phyloP scores from a whole-genome alignment of 768 basidiomycete species.

The Hydnomerulius pinastri region DNA sequence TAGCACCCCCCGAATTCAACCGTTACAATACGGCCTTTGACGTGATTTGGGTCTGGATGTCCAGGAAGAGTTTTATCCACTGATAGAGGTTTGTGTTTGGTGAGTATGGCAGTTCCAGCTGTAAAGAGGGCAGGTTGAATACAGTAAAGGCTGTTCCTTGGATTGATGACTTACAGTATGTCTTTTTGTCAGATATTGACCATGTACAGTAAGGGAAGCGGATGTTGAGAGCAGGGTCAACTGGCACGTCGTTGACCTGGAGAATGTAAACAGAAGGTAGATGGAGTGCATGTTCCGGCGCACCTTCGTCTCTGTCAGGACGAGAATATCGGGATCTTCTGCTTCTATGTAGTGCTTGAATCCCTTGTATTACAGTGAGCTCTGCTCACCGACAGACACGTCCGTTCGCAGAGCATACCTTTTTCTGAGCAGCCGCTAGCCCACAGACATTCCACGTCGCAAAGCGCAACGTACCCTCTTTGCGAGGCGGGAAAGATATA shows the following conservation, averaged over 20 bases:
- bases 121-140: constrained; percentile 6
- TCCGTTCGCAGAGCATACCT: constrained; percentile 45
- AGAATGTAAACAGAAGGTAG: constrained; percentile 1
- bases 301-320: constrained; percentile 88
- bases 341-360: constrained; percentile 83
- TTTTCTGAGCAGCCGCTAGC: constrained; percentile 72
- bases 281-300: neutral
- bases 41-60: constrained; percentile 60
- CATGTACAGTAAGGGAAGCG: constrained; percentile 75
- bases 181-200: constrained; percentile 77
- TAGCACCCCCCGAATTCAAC: constrained; percentile 76
- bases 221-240: constrained; percentile 53
- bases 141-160: neutral
- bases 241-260: constrained; percentile 72
- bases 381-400: neutral
- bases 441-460: constrained; percentile 84
- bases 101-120: constrained; percentile 84
- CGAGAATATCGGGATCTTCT: constrained; percentile 82
- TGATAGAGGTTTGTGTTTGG: constrained; percentile 70
- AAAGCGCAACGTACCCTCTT: constrained; percentile 51
- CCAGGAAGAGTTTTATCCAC: constrained; percentile 71
- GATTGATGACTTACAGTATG: constrained; percentile 56
- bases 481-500: constrained; percentile 57
- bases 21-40: constrained; percentile 80
- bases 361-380: constrained; percentile 49